Conservation (phyloP, 2,329 filamentous ascomycete genomes). For the Annulohypoxylon truncatum region DNA sequence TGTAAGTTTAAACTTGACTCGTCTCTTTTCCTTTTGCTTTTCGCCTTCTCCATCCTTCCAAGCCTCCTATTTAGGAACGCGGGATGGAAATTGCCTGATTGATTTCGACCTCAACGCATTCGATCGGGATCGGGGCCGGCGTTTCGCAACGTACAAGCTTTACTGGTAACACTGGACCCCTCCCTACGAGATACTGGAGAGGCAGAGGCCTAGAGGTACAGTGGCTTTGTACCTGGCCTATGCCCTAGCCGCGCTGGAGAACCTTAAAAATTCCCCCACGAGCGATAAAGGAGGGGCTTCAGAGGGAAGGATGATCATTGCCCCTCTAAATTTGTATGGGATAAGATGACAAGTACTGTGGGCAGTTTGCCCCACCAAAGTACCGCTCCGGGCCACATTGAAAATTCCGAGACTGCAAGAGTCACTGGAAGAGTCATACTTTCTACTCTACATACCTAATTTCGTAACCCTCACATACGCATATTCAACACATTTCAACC, state of each 20-base stretch:
- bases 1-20: constrained; percentile 33
- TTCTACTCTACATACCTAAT: not conserved
- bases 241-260: constrained; percentile 7
- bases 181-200: not conserved
- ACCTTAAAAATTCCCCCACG: constrained; percentile 3
- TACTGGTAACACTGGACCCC: constrained; percentile 25
- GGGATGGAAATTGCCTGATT: constrained; percentile 8
- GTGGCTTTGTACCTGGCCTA: constrained; percentile 4
- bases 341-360: not conserved
- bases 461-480: not conserved
- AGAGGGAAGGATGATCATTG: constrained; percentile 14
- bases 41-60: not conserved
- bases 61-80: constrained; percentile 5
- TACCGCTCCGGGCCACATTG: constrained; percentile 29
- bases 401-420: constrained; percentile 39
- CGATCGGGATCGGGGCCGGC: constrained; percentile 21
- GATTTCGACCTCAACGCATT: constrained; percentile 19
- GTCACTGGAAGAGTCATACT: constrained; percentile 37
- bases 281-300: constrained; percentile 25
- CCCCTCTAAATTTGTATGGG: constrained; percentile 33
- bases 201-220: not conserved
- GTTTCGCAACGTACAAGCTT: constrained; percentile 1
- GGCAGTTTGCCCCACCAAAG: constrained; percentile 19
- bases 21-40: constrained; percentile 8
- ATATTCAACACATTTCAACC: not conserved